Evolutionary conservation across 345 rosid species (phyloP), one percentile per base, ranked within the genome.

Genomic region (Aquilaria malaccensis): DNA sequence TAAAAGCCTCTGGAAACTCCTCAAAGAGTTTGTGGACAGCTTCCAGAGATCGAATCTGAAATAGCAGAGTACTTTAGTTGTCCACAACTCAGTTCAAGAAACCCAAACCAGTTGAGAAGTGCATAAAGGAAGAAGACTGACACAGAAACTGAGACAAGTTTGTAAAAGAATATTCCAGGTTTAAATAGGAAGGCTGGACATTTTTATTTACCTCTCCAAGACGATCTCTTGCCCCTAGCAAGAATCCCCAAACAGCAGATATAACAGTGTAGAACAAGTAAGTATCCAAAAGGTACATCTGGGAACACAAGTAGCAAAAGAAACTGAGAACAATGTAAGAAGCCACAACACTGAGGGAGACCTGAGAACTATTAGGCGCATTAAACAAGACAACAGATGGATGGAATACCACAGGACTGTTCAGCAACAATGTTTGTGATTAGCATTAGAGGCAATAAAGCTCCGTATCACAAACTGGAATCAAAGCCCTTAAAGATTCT

Each of bases 201-300:
- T 55, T 65, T 49, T 15, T 33, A 73, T 75, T 67, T 72, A 89
- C 98, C 88, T 94, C 99, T 29, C 99, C 99, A 60, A 94, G 90
- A 62, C 84, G 99, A 77, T 86, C 99, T 77, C 95, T 82, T 37
- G 99, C 99, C 67, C 99, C 99, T 46, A 90, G 90, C 79, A 94
- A 78, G 74, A 94, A 94, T 59, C 97, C 99, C 83, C 84, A 80
- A 61, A 83, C 67, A 41, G 99, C 96, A 78, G 97, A 94, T 74
- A 83, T 61, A 60, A 90, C 12, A 31, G 96, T 94, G 76, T 90
- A 94, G 76, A 88, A 81, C 32, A 94, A 72, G 72, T 84, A 81
- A 69, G 80, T 83, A 79, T 94, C 99, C 68, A 90, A 67, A 51
- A 94, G 85, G 80, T 94, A 94, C 61, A 94, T 94, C 98, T 93